These are phyloP conservation scores for Syzygium syzygioides DNA, from an alignment of 441 rosid species.

Conservation along the genomic window DNA sequence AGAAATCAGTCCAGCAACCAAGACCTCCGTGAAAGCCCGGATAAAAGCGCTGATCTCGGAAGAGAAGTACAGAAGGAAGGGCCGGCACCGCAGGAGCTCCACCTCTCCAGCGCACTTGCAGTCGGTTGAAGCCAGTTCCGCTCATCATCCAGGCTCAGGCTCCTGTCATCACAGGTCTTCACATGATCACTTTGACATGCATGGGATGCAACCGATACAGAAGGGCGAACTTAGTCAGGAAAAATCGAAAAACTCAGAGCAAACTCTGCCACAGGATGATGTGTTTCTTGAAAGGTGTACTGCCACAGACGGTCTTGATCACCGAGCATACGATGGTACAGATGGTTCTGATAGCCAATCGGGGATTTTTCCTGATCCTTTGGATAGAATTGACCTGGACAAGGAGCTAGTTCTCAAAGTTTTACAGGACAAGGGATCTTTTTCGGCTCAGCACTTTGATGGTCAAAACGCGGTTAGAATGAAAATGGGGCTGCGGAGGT, in stretches of 20 bases:
- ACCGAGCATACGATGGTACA: not conserved
- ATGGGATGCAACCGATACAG: constrained; percentile 2
- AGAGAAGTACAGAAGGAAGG: constrained; percentile 48
- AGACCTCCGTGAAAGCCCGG: constrained; percentile 44
- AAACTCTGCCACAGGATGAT: constrained; percentile 26
- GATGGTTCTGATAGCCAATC: constrained; percentile 25
- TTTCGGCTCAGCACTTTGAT: constrained; percentile 37
- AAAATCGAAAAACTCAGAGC: constrained; percentile 12
- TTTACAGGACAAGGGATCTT: constrained; percentile 49
- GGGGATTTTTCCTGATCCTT: constrained; percentile 42
- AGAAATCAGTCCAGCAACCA: constrained; percentile 20
- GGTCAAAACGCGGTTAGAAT: constrained; percentile 25
- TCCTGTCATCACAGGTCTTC: not conserved
- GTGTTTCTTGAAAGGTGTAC: constrained; percentile 1
- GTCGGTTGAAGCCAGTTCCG: constrained; percentile 16
- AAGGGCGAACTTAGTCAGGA: not conserved
- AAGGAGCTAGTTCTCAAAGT: constrained; percentile 45
- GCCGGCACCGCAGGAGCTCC: constrained; percentile 37
- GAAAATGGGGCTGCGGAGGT: constrained; percentile 30
- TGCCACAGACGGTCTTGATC: not conserved
- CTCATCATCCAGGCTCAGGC: constrained; percentile 18
- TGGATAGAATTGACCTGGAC: constrained; percentile 46
- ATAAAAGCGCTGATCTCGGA: constrained; percentile 50
- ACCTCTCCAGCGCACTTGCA: constrained; percentile 32
- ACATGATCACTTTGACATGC: constrained; percentile 4